phyloP scores from a whole-genome alignment of 2,329 filamentous ascomycete genomes.

The Lojkania enalia region DNA sequence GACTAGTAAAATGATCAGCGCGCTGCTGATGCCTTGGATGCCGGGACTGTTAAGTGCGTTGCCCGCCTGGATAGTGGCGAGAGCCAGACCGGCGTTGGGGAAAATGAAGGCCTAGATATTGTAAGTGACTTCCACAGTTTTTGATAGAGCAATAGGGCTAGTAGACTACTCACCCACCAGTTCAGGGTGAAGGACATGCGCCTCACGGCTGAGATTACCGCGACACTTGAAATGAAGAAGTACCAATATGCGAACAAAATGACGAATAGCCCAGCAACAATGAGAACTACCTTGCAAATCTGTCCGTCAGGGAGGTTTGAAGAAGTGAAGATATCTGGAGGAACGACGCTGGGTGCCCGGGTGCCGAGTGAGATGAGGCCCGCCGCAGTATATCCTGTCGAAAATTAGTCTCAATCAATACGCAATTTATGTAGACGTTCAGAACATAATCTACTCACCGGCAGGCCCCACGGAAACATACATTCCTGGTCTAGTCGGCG shows the following conservation, averaged over 20 bases:
- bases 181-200: conserved; percentile 45
- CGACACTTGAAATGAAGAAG: conserved; percentile 49
- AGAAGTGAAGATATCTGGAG: conserved; percentile 39
- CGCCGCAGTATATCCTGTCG: conserved; percentile 40
- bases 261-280: conserved; percentile 51
- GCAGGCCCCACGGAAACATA: conserved; percentile 55
- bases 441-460: conserved; percentile 16
- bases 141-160: not conserved
- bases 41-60: conserved; percentile 56
- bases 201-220: conserved; percentile 43
- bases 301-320: conserved; percentile 38
- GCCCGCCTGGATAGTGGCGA: conserved; percentile 62
- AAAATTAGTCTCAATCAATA: too few relatives aligned
- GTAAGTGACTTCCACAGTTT: conserved; percentile 46
- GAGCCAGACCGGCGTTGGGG: conserved; percentile 65
- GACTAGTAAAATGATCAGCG: conserved; percentile 60
- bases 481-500: conserved; percentile 52
- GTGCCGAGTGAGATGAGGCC: conserved; percentile 53
- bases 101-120: conserved; percentile 63
- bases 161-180: conserved; percentile 50
- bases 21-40: conserved; percentile 55
- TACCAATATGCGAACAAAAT: conserved; percentile 57
- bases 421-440: not conserved
- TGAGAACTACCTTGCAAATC: conserved; percentile 48
- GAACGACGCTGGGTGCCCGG: conserved; percentile 43